phyloP scores from a whole-genome alignment of 352 stramenopile species.

The Pythium phragmiticola region DNA sequence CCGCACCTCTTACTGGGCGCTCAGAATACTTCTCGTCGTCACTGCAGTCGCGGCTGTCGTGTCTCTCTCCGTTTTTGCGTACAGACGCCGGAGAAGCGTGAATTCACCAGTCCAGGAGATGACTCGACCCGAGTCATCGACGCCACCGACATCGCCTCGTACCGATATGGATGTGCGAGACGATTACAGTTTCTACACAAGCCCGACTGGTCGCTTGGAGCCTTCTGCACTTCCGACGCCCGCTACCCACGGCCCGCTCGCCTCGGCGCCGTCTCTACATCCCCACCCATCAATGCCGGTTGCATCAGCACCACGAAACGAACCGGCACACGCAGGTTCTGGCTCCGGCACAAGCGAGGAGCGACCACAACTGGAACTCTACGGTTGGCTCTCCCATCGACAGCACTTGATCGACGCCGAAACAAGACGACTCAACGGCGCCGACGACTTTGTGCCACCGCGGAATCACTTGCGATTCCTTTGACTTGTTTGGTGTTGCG shows the following conservation, averaged over 20 bases:
- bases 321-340: too few species aligned
- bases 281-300: not conserved
- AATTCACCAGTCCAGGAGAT: not conserved
- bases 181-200: not conserved
- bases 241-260: not conserved
- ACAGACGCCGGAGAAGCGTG: not conserved
- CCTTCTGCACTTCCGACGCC: not conserved
- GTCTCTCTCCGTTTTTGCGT: not conserved
- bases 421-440: constrained; percentile 7
- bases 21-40: not conserved
- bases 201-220: not conserved
- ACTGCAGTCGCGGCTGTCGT: not conserved
- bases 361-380: constrained; percentile 2
- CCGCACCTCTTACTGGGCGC: not conserved
- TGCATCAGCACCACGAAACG: too few species aligned
- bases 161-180: not conserved
- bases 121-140: not conserved
- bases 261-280: not conserved
- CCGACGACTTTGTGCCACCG: constrained; percentile 11
- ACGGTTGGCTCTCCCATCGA: constrained; percentile 12
- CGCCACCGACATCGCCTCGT: not conserved
- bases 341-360: not conserved
- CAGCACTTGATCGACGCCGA: constrained; percentile 12
- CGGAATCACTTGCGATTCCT: not conserved
- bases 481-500: too few species aligned